Evolutionary conservation across 2,329 filamentous ascomycete species (phyloP), one percentile per base, ranked within the genome.

Genomic region (Calonectria henricotiae): DNA sequence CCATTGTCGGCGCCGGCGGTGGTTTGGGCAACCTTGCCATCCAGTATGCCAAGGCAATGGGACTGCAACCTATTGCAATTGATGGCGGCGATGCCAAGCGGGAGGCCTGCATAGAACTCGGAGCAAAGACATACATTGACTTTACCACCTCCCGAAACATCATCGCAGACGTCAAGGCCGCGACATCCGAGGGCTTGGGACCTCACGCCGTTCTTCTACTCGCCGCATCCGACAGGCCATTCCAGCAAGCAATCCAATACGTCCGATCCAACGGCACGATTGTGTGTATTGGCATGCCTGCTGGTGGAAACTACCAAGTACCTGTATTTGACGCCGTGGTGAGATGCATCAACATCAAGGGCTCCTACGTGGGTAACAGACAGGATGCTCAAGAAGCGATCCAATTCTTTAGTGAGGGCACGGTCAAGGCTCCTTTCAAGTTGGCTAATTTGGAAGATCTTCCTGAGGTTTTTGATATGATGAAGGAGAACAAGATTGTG

Each of bases 21-120:
- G 67, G 67, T 8, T 30, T 69, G 15, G 67, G 67, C 0, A 62
- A 62, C 55, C 47, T 69, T 5, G 67, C 67, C 4, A 65, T 69
- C 39, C 67, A 69, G 17, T 69, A 69, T 27, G 67, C 67, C 17
- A 69, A 69, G 55, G 67, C 67, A 23, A 69, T 69, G 67, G 67
- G 67, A 3, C 25, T 69, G 17, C 27, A 65, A 15, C 44, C 55
- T 39, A 69, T 65, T 41, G 67, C 67, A 5, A 49, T 69, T n/a
- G 67, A 69, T 27, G 67, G 67, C 25, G 67, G 67, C 8, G 67
- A 49, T 7, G 66, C 39, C 17, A 68, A 68, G 66, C 15, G 61
- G 2, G 39, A 68, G 5, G 66, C 61, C 1, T 68, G 66, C 41
- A n/a, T 64, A 32, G 60, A 32, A 9, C 66, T 68, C 3, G 66